These are phyloP conservation scores for Mallotus japonicus DNA, from an alignment of 441 rosid species.

Conservation along the genomic window DNA sequence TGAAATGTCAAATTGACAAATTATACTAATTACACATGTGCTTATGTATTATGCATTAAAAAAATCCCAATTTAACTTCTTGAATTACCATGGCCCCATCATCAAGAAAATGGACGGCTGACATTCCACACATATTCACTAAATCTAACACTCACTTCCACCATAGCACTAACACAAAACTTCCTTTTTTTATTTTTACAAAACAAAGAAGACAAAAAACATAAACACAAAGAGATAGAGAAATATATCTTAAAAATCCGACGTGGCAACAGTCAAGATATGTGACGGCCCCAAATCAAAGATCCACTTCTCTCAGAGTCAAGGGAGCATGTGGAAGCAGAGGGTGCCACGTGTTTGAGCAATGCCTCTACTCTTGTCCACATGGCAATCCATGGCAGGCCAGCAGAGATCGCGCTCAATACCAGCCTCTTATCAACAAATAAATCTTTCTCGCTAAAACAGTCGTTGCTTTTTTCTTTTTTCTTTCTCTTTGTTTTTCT, in stretches of 20 bases:
- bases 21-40: too few relatives aligned
- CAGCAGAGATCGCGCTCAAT: slow-evolving; percentile 62
- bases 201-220: slow-evolving; percentile 1
- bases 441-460: slow-evolving; percentile 10
- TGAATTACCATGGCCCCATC: too few relatives aligned
- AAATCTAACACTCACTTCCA: neutral
- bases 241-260: slow-evolving; percentile 53
- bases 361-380: slow-evolving; percentile 33
- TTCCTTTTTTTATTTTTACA: neutral
- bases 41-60: too few relatives aligned
- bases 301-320: neutral
- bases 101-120: neutral
- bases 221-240: slow-evolving; percentile 28
- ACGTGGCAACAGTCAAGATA: slow-evolving; percentile 67
- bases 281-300: slow-evolving; percentile 16
- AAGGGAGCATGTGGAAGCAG: slow-evolving; percentile 53
- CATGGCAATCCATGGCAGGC: slow-evolving; percentile 67
- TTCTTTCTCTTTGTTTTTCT: slow-evolving; percentile 15
- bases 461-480: slow-evolving; percentile 6
- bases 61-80: too few relatives aligned
- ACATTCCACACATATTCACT: neutral
- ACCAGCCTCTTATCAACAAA: slow-evolving; percentile 67
- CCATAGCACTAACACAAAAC: neutral
- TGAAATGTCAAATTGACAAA: too few relatives aligned
- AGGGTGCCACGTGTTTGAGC: slow-evolving; percentile 50